Conservation (phyloP, 768 basidiomycete species). For the Tephrocybe rancida region DNA sequence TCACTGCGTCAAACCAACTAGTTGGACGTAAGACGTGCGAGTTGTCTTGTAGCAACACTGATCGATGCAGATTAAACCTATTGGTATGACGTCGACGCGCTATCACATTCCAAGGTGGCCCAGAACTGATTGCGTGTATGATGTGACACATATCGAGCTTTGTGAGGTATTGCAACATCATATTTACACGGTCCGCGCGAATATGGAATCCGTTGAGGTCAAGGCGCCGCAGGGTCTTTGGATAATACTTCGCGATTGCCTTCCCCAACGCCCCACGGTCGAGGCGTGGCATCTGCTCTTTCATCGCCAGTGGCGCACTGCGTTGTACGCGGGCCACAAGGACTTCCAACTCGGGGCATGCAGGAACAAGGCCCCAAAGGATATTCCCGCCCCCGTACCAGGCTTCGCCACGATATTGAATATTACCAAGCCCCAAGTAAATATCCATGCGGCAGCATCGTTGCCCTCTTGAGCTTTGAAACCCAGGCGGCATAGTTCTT, state of each 20-base stretch:
- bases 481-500: not conserved
- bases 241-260: not conserved
- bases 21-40: too few relatives aligned
- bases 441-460: not conserved
- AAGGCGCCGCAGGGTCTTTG: not conserved
- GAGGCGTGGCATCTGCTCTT: not conserved
- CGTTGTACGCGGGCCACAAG: not conserved
- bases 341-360: constrained; percentile 1
- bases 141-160: not conserved
- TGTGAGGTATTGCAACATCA: not conserved
- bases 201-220: constrained; percentile 1
- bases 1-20: too few relatives aligned
- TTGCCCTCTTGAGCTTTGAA: not conserved
- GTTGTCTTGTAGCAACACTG: too few relatives aligned
- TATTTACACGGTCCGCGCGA: not conserved
- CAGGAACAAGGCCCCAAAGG: constrained; percentile 2
- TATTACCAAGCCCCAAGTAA: not conserved
- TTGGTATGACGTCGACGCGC: too few relatives aligned
- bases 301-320: not conserved
- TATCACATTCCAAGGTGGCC: too few relatives aligned
- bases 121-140: not conserved
- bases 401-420: not conserved
- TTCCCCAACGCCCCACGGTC: not conserved
- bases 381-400: constrained; percentile 1
- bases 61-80: too few relatives aligned